Conservation (phyloP, 306 rosid species). For the Alnus glutinosa region DNA sequence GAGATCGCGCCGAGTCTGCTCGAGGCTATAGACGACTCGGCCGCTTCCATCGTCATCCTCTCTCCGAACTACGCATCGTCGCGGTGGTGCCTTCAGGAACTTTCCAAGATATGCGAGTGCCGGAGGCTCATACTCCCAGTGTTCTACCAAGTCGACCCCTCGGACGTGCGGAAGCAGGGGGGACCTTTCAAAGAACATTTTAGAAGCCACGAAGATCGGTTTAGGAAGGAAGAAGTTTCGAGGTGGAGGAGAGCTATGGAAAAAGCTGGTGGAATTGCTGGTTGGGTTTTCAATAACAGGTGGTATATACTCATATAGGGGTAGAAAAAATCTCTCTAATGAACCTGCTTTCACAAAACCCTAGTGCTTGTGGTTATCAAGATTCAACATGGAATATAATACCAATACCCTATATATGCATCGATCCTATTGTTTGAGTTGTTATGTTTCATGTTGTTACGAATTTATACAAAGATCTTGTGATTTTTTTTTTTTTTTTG, state of each 20-base stretch:
- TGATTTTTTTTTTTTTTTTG: background rate
- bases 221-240: background rate
- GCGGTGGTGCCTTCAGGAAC: constrained; percentile 50
- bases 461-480: constrained; percentile 1
- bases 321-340: too few species aligned
- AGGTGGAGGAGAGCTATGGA: constrained; percentile 58
- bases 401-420: too few species aligned
- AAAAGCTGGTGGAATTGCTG: constrained; percentile 52
- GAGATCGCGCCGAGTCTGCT: constrained; percentile 41
- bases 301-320: too few species aligned
- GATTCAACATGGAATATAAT: too few species aligned
- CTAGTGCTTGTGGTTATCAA: background rate
- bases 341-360: too few species aligned
- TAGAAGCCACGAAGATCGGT: constrained; percentile 3
- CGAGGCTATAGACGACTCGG: constrained; percentile 61
- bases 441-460: too few species aligned
- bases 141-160: constrained; percentile 48
- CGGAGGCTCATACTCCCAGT: constrained; percentile 48
- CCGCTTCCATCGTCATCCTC: constrained; percentile 48
- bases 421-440: too few species aligned
- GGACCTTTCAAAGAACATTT: constrained; percentile 45
- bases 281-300: constrained; percentile 26
- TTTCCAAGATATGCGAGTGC: constrained; percentile 47
- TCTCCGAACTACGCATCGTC: constrained; percentile 49
- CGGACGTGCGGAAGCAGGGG: constrained; percentile 44